Evolutionary conservation across 768 basidiomycete genomes (phyloP), one percentile per base, ranked within the genome.

Genomic region (Boletus huronensis): DNA sequence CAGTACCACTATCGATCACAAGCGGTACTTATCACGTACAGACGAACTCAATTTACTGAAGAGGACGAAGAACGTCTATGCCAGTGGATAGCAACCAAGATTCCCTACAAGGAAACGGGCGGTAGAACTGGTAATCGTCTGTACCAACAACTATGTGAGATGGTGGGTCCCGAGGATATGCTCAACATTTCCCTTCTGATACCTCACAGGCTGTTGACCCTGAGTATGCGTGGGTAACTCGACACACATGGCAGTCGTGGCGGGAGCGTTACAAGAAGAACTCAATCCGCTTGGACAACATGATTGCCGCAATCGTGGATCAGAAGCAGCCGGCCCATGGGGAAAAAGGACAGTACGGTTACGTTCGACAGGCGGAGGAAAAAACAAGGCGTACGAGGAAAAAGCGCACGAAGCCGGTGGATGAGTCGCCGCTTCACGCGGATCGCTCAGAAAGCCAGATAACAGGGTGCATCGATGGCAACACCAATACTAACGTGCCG

Each of bases 221-320:
- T 2, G 87, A 88, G 58, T 90, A 82, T 62, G 75, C 79, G 0
- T 92, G 90, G 90, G 90, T 90, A 19, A 77, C 75, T 25, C 83
- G 89, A 16, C 90, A 93, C 66, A 90, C 89, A 2, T 93, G 90
- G 90, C 88, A 91, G 59, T 93, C 90, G 16, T 93, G 90, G 90
- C 81, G 90, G 26, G 90, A 93, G 64, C 78, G 90, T 28, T 93
- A 93, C 74, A 91, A 92, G 75, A 92, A 92, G 70, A 87, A 93
- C 56, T 74, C 87, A 0, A 65, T 72, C 7, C 82, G 88, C 10
- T 77, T 92, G 35, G 88, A 92, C 63, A 64, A 64, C 11, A 70
- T 81, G 50, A 91, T 93, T 49, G 69, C 81, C 2, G 73, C 73
- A 5, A 83, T 90, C 13, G 88, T 92, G 1, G 83, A 82, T 26